Evolutionary conservation across 1,284 basidiomycete genomes (phyloP).

Genomic region (Irpex sp.): DNA sequence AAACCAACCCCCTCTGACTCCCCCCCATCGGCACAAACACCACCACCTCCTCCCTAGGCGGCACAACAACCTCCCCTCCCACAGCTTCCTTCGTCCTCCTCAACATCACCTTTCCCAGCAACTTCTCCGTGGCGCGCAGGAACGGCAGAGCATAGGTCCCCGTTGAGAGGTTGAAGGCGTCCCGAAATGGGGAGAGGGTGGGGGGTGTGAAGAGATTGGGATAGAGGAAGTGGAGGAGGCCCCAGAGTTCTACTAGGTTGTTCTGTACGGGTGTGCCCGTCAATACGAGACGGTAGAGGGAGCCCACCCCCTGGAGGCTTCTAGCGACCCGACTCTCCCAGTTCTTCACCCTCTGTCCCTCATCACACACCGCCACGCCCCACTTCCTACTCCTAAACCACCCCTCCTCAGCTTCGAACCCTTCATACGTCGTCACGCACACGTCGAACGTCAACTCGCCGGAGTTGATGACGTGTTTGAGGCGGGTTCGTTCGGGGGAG

Average conservation of each 20-base stretch:
- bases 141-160: constrained; percentile 50
- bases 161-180: constrained; percentile 46
- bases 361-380: constrained; percentile 56
- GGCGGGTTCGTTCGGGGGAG: constrained; percentile 41
- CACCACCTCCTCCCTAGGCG: constrained; percentile 53
- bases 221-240: constrained; percentile 52
- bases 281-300: constrained; percentile 49
- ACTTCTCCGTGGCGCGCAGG: constrained; percentile 41
- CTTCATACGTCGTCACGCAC: constrained; percentile 57
- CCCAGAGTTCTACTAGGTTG: constrained; percentile 58
- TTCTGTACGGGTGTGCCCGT: constrained; percentile 66
- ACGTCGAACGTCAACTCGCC: constrained; percentile 38
- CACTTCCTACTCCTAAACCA: constrained; percentile 59
- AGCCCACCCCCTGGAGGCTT: constrained; percentile 45
- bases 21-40: constrained; percentile 56
- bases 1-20: constrained; percentile 60
- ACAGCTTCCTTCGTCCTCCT: constrained; percentile 55
- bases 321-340: constrained; percentile 39
- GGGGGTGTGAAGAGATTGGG: constrained; percentile 47
- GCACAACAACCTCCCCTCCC: constrained; percentile 39
- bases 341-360: constrained; percentile 63
- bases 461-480: constrained; percentile 36
- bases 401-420: constrained; percentile 40
- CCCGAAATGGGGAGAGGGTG: constrained; percentile 44
- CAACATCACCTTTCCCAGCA: constrained; percentile 53